These are phyloP conservation scores for Sparassis latifolia DNA, from an alignment of 1,284 basidiomycete species.

Conservation along the genomic window DNA sequence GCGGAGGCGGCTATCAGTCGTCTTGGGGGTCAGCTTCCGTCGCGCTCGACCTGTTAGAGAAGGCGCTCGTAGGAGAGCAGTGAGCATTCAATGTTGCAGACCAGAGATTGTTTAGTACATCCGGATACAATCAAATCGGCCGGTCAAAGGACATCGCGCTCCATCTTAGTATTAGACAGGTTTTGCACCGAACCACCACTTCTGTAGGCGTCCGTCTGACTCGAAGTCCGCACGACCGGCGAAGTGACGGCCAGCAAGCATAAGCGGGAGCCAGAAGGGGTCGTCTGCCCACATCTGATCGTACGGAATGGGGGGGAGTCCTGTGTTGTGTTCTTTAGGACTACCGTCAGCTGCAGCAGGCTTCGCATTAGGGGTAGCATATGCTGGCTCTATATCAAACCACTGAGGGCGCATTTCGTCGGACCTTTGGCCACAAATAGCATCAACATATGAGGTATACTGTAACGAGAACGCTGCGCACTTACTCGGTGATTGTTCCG, in stretches of 20 bases:
- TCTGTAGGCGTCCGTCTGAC: conserved; percentile 27
- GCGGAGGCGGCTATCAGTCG: conserved; percentile 26
- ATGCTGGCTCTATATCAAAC: conserved; percentile 34
- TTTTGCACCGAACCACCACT: conserved; percentile 49
- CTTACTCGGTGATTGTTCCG: conserved; percentile 57
- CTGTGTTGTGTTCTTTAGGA: conserved; percentile 1
- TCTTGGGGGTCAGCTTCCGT: conserved; percentile 4
- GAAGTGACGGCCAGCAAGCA: conserved; percentile 42
- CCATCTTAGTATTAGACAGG: background rate
- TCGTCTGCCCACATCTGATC: conserved; percentile 63
- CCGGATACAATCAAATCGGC: too few species aligned
- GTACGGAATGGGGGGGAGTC: conserved; percentile 39
- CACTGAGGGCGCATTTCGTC: conserved; percentile 70
- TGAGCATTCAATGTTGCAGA: background rate
- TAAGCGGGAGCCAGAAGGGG: conserved; percentile 51
- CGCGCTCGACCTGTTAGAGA: conserved; percentile 3
- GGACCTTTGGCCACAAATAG: conserved; percentile 31
- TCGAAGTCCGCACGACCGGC: conserved; percentile 52
- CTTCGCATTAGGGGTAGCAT: background rate
- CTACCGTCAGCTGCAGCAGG: background rate
- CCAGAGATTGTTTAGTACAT: background rate
- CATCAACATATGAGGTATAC: too few species aligned
- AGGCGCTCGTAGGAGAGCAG: background rate
- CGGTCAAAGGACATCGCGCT: too few species aligned
- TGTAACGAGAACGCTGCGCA: background rate